These are phyloP conservation scores for Neoscytalidium dimidiatum DNA, from an alignment of 2,329 filamentous ascomycete species.

Conservation along the genomic window DNA sequence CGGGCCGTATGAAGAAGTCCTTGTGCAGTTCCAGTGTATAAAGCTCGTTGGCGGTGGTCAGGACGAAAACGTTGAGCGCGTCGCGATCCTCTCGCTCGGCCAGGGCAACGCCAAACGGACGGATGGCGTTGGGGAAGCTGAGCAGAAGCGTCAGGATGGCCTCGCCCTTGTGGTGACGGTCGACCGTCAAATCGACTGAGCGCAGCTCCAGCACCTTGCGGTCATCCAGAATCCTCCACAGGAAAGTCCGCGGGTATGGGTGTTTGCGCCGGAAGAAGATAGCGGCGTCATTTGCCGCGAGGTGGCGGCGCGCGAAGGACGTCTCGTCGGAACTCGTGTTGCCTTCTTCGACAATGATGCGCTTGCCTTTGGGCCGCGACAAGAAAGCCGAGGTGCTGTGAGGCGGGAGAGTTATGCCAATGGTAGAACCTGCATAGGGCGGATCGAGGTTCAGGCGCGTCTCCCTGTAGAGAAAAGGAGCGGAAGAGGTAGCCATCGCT, in stretches of 20 bases:
- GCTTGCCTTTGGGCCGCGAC: constrained; percentile 33
- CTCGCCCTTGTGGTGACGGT: constrained; percentile 59
- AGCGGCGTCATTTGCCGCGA: constrained; percentile 73
- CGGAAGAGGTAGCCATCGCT: constrained; percentile 66
- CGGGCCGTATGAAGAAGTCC: constrained; percentile 74
- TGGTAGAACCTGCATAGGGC: constrained; percentile 67
- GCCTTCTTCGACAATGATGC: constrained; percentile 39
- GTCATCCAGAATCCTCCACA: constrained; percentile 87
- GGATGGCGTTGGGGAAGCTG: constrained; percentile 71
- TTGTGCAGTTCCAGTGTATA: constrained; percentile 82
- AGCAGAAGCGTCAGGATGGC: constrained; percentile 76
- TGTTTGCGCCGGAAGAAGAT: constrained; percentile 81
- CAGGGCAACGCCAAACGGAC: constrained; percentile 77
- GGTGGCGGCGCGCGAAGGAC: constrained; percentile 68
- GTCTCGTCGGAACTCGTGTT: constrained; percentile 64
- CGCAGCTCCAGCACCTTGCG: constrained; percentile 80
- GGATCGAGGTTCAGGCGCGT: constrained; percentile 81
- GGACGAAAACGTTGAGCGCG: constrained; percentile 74
- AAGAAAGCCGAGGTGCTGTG: constrained; percentile 36
- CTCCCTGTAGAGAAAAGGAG: constrained; percentile 78
- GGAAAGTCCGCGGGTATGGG: constrained; percentile 77
- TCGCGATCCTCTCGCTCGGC: constrained; percentile 79
- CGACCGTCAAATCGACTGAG: constrained; percentile 75
- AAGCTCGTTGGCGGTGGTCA: constrained; percentile 77
- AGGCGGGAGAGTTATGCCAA: constrained; percentile 58